phyloP scores from a whole-genome alignment of 345 rosid genomes.

The Salix udensis region DNA sequence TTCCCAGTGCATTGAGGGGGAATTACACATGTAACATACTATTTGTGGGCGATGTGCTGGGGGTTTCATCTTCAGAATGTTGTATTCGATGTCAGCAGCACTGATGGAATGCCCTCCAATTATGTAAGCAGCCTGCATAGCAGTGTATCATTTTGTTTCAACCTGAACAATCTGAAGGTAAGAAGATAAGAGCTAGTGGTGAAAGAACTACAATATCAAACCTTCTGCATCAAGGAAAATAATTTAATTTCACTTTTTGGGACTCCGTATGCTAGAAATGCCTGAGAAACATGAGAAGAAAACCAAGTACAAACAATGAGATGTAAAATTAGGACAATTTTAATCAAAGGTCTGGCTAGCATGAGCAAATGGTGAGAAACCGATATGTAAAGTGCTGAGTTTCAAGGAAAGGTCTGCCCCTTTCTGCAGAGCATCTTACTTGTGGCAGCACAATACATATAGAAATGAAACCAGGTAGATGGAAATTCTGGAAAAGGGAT shows the following conservation, averaged over 20 bases:
- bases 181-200: not conserved
- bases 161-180: not conserved
- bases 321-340: not conserved
- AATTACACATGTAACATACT: constrained; percentile 34
- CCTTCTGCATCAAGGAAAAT: constrained; percentile 97
- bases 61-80: constrained; percentile 57
- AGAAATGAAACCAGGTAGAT: not conserved
- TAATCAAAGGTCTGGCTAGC: not conserved
- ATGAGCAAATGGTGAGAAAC: not conserved
- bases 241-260: constrained; percentile 89
- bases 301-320: not conserved
- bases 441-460: not conserved
- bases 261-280: constrained; percentile 91
- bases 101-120: constrained; percentile 54
- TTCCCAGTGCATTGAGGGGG: not conserved
- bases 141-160: constrained; percentile 11
- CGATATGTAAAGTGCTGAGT: constrained; percentile 3
- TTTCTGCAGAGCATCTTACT: not conserved
- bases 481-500: not conserved
- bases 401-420: not conserved
- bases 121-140: constrained; percentile 54
- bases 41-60: constrained; percentile 55
- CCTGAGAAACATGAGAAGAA: constrained; percentile 44
- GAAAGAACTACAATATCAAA: constrained; percentile 19
- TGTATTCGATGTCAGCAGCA: constrained; percentile 57